Evolutionary conservation across 2,329 filamentous ascomycete species (phyloP).

Genomic region (Colletotrichum sp.): DNA sequence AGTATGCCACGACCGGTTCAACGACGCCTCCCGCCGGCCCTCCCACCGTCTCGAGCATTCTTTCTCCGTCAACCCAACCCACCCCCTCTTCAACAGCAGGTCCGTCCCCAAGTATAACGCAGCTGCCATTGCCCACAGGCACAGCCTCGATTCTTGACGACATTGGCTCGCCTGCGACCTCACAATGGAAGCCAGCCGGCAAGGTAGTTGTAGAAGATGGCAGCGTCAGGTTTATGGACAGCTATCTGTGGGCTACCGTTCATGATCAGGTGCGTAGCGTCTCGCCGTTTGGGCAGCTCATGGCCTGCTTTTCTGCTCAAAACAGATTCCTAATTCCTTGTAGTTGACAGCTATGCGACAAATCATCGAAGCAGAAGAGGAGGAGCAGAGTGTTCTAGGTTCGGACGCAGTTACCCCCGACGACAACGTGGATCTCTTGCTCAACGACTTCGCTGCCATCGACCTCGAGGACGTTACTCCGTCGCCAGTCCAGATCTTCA

Average conservation of each 20-base stretch:
- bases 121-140: slow-evolving; percentile 23
- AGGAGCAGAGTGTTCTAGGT: slow-evolving; percentile 54
- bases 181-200: slow-evolving; percentile 50
- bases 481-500: slow-evolving; percentile 67
- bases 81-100: slow-evolving; percentile 9
- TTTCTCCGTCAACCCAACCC: not conserved
- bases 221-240: slow-evolving; percentile 62
- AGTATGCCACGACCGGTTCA: slow-evolving; percentile 51
- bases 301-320: not conserved
- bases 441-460: slow-evolving; percentile 45
- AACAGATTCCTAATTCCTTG: not conserved
- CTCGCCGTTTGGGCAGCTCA: not conserved
- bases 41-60: slow-evolving; percentile 20
- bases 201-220: slow-evolving; percentile 62
- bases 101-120: slow-evolving; percentile 11
- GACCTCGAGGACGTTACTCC: slow-evolving; percentile 64
- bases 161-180: slow-evolving; percentile 21
- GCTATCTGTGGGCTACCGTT: slow-evolving; percentile 56
- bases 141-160: slow-evolving; percentile 24
- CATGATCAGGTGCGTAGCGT: slow-evolving; percentile 57
- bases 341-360: slow-evolving; percentile 64
- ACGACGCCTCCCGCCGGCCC: slow-evolving; percentile 24
- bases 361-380: slow-evolving; percentile 57
- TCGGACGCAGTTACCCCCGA: slow-evolving; percentile 57
- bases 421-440: slow-evolving; percentile 55